Conservation (phyloP, 768 basidiomycete species). For the Tricholomella constricta region DNA sequence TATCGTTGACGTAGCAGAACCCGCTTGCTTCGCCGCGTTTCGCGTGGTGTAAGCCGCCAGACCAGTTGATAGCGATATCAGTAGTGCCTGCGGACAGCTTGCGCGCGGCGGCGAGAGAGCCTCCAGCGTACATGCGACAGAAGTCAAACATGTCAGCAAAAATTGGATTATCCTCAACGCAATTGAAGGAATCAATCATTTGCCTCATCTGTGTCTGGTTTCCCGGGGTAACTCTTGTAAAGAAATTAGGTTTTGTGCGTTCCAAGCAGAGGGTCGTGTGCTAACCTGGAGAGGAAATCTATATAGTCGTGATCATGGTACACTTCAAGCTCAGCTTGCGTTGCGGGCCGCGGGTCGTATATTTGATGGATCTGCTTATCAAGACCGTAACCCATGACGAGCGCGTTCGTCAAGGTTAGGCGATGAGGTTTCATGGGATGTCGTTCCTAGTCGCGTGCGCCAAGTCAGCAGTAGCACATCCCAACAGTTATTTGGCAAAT, state of each 20-base stretch:
- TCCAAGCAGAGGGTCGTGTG: not conserved
- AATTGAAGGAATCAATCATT: slow-evolving; percentile 86
- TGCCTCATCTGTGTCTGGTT: slow-evolving; percentile 72
- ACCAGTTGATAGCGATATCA: slow-evolving; percentile 99
- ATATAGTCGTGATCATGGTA: slow-evolving; percentile 97
- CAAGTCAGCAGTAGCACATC: not conserved
- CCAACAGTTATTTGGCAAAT: slow-evolving; percentile 26
- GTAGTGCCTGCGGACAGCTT: slow-evolving; percentile 84
- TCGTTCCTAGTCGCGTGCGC: slow-evolving; percentile 63
- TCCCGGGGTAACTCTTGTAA: slow-evolving; percentile 73
- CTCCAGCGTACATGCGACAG: slow-evolving; percentile 92
- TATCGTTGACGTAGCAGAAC: slow-evolving; percentile 98
- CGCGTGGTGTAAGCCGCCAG: slow-evolving; percentile 96
- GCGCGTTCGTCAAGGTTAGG: slow-evolving; percentile 91
- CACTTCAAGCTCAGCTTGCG: slow-evolving; percentile 82
- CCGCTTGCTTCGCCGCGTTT: slow-evolving; percentile 98
- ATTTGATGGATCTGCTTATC: slow-evolving; percentile 95
- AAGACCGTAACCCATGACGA: slow-evolving; percentile 94
- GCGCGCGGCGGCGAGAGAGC: slow-evolving; percentile 85
- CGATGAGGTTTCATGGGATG: slow-evolving; percentile 99
- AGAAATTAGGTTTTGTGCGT: not conserved
- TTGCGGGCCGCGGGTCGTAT: slow-evolving; percentile 86
- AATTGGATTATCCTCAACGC: slow-evolving; percentile 96
- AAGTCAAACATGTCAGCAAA: slow-evolving; percentile 96
- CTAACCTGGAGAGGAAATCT: slow-evolving; percentile 90